Base-by-base conservation (phyloP, 805 yeast species). In the Ogataea ganodermae region DNA sequence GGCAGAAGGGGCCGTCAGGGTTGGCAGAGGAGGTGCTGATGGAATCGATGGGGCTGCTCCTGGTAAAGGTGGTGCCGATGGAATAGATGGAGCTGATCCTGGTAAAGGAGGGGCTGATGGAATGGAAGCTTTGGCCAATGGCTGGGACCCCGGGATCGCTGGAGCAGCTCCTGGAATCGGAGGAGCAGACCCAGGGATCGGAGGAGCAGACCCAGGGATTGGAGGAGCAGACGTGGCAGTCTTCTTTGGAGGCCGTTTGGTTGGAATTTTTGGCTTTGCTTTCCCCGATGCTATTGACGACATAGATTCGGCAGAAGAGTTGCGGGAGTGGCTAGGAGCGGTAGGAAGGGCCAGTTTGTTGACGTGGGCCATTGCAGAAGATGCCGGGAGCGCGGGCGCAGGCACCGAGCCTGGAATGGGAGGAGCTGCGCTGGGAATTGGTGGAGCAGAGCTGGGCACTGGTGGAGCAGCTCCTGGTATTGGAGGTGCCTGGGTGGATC, bases 361-460 rank as follows among this genome's bases (percentile, higher is more conserved):
- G 14, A 12, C 33, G 10, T 27, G 42, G 24, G 31, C 23, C 23
- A 38, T 24, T 3, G 40, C 10, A 3, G 40, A 23, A 6, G 33
- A 6, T 12, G 18, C 33, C 6, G 33, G 33, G 8, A 30, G 17
- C 4, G 33, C 18, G 5, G 33, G 33, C 4, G 33, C 9, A 30
- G 33, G 4, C 12, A n/a, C 30, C 5, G 39, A 18, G 9, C 40
- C 35, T 12, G 53, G 50, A 18, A 53, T 32, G 17, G 69, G 47
- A 9, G 71, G 64, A 5, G 65, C 57, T 13, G 38, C 22, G 27
- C 42, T 6, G 28, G 20, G n/a, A 42, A 42, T 24, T 57, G 48
- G 13, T 53, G 26, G 1, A 64, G 61, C 3, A 72, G 67, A 14
- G 61, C 48, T 12, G 71, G 50, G 21, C 37, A 44, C 8, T n/a